Percentiles rank a stretch among this genome's conserved stretches.
These are phyloP conservation scores for Takashimella koratensis DNA, from an alignment of 1,284 basidiomycete genomes.

Conservation along the genomic window DNA sequence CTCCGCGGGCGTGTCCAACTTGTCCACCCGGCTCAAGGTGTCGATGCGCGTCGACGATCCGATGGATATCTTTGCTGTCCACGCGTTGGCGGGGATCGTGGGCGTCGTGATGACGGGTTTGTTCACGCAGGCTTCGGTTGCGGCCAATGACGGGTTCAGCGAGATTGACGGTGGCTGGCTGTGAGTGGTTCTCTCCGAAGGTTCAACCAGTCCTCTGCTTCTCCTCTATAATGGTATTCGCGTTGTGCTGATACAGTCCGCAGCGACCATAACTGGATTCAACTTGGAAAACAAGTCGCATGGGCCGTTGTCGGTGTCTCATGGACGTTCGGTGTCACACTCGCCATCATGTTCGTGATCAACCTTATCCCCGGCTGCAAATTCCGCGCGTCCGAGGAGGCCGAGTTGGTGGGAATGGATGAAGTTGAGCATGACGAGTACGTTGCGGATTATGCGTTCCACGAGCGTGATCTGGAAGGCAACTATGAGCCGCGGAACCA, in stretches of 20 bases:
- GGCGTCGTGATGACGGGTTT: slow-evolving; percentile 62
- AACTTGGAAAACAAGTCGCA: slow-evolving; percentile 76
- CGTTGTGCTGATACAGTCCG: slow-evolving; percentile 12
- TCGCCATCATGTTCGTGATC: slow-evolving; percentile 55
- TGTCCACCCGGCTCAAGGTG: slow-evolving; percentile 73
- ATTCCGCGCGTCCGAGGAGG: slow-evolving; percentile 68
- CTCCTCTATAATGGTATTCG: no score
- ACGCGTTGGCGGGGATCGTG: slow-evolving; percentile 84
- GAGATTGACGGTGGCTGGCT: slow-evolving; percentile 67
- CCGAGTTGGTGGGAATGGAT: slow-evolving; percentile 83
- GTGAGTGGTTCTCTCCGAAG: no score
- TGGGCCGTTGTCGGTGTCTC: slow-evolving; percentile 68
- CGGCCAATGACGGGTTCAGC: slow-evolving; percentile 61
- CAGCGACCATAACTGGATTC: slow-evolving; percentile 66
- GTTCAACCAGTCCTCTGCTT: background rate
- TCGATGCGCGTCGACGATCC: slow-evolving; percentile 48
- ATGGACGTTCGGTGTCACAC: slow-evolving; percentile 56
- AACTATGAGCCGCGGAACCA: slow-evolving; percentile 22
- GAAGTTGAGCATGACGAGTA: slow-evolving; percentile 49
- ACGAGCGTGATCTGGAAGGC: slow-evolving; percentile 46
- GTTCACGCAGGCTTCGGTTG: slow-evolving; percentile 75
- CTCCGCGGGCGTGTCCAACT: slow-evolving; percentile 74
- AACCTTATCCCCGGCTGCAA: slow-evolving; percentile 73
- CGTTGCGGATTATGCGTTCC: slow-evolving; percentile 50
- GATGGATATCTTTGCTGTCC: slow-evolving; percentile 79